phyloP scores from a whole-genome alignment of 768 basidiomycete species.

The Suillus luteus region DNA sequence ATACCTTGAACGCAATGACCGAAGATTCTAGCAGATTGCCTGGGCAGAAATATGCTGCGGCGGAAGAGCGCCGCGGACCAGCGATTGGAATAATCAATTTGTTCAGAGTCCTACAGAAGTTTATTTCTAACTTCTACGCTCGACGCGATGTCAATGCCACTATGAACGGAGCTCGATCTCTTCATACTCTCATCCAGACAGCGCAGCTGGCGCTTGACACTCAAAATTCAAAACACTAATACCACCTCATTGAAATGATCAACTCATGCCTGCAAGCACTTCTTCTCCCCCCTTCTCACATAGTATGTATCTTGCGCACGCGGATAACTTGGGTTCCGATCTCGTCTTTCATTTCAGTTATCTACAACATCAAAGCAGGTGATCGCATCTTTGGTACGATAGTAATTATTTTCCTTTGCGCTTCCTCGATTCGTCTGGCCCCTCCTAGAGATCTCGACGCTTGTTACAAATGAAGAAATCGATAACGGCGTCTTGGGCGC shows the following conservation, averaged over 20 bases:
- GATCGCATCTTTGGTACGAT: neutral
- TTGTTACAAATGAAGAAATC: neutral
- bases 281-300: neutral
- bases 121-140: neutral
- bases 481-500: neutral
- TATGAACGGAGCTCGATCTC: neutral
- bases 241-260: neutral
- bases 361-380: neutral
- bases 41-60: neutral
- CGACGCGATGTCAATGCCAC: neutral
- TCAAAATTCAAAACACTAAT: neutral
- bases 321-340: neutral
- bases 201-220: neutral
- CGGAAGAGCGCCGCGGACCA: neutral
- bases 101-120: neutral
- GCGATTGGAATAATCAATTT: neutral
- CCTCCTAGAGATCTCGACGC: constrained; percentile 1
- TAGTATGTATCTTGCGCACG: neutral
- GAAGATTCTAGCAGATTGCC: neutral
- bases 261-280: neutral
- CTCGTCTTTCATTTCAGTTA: constrained; percentile 1
- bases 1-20: neutral
- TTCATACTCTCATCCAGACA: neutral
- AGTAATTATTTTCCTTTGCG: neutral
- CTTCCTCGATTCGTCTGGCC: constrained; percentile 1